These are phyloP conservation scores for Stephanodiscus minutulus DNA, from an alignment of 108 stramenopile genomes.

Conservation along the genomic window DNA sequence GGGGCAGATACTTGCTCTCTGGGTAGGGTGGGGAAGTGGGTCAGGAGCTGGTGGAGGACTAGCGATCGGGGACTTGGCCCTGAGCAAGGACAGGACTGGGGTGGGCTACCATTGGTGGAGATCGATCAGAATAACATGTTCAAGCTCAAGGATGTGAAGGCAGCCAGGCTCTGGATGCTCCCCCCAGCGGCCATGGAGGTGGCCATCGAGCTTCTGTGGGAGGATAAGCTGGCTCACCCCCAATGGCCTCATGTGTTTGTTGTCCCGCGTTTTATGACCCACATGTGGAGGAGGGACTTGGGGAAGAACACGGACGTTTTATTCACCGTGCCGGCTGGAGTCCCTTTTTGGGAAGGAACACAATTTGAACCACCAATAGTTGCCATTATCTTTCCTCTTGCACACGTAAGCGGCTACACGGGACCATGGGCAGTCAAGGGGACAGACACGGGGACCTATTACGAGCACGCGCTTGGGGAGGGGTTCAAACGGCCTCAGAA, in stretches of 20 bases:
- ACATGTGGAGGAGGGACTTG: too few relatives aligned
- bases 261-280: too few relatives aligned
- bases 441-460: background rate
- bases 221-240: too few relatives aligned
- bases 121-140: conserved; percentile 15
- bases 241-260: too few relatives aligned
- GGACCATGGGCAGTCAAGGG: too few relatives aligned
- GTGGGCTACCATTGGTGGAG: background rate
- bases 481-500: background rate
- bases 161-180: too few relatives aligned
- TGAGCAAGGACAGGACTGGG: background rate
- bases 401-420: too few relatives aligned
- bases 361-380: conserved; percentile 5
- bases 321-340: too few relatives aligned
- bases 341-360: background rate
- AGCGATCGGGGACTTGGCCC: background rate
- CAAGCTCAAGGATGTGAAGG: background rate
- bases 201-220: too few relatives aligned
- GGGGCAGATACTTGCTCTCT: background rate
- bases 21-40: conserved; percentile 12
- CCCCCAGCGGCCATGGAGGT: too few relatives aligned
- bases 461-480: conserved; percentile 5
- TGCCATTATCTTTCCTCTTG: too few relatives aligned
- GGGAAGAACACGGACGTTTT: background rate
- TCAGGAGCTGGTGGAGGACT: conserved; percentile 10